Percentiles rank a stretch among this genome's conserved stretches.
Conservation (phyloP, 192 early-diverging fungal species). For the Martensiomyces pterosporus region DNA sequence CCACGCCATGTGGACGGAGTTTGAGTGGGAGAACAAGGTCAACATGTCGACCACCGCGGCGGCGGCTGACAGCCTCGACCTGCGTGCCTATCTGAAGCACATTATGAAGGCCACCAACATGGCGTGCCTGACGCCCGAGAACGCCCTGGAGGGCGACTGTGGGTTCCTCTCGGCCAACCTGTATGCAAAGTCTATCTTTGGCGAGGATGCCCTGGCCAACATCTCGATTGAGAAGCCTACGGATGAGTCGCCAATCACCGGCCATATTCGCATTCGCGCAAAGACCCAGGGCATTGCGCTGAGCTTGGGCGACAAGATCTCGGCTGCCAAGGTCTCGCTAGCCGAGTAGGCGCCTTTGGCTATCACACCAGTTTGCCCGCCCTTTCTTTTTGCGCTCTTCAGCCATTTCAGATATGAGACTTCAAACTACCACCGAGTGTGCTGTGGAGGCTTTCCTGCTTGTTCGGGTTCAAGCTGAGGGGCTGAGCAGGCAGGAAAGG, state of each 20-base stretch:
- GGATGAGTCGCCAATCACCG: slow-evolving; percentile 72
- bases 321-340: slow-evolving; percentile 42
- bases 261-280: slow-evolving; percentile 94
- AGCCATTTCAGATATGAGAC: too few relatives aligned
- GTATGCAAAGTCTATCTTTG: slow-evolving; percentile 95
- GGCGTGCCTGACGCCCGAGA: slow-evolving; percentile 94
- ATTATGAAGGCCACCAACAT: slow-evolving; percentile 97
- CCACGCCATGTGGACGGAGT: slow-evolving; percentile 98
- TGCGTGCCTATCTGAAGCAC: slow-evolving; percentile 84
- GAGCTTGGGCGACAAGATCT: slow-evolving; percentile 82
- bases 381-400: not conserved
- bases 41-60: slow-evolving; percentile 91
- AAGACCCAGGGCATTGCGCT: slow-evolving; percentile 99
- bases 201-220: slow-evolving; percentile 98
- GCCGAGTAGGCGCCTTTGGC: not conserved
- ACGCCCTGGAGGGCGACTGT: slow-evolving; percentile 89
- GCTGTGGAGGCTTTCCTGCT: too few relatives aligned
- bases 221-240: slow-evolving; percentile 85
- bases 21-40: slow-evolving; percentile 99
- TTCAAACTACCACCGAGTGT: too few relatives aligned
- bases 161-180: slow-evolving; percentile 97
- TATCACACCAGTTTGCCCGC: not conserved
- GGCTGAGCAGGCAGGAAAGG: too few relatives aligned
- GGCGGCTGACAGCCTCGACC: slow-evolving; percentile 59
- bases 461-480: too few relatives aligned